Conservation (phyloP, 2,329 filamentous ascomycete genomes). For the Lecanicillium sp. region DNA sequence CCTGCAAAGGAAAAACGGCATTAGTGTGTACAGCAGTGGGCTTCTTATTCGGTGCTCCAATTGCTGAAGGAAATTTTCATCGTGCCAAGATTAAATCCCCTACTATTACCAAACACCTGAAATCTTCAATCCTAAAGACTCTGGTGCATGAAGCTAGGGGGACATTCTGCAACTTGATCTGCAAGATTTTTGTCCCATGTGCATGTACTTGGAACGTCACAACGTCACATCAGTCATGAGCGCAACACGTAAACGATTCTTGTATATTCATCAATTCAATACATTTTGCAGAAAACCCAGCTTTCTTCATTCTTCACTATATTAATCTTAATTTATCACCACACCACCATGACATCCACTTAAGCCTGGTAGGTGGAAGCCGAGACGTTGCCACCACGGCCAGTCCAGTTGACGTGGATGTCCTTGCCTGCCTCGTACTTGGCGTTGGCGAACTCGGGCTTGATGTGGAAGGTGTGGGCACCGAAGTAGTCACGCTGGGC, state of each 20-base stretch:
- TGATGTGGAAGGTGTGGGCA: slow-evolving; percentile 83
- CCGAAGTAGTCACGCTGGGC: slow-evolving; percentile 99
- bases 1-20: slow-evolving; percentile 33
- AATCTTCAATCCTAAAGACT: slow-evolving; percentile 34
- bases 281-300: slow-evolving; percentile 4
- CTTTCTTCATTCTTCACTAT: slow-evolving; percentile 10
- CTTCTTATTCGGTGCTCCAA: slow-evolving; percentile 40
- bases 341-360: slow-evolving; percentile 19
- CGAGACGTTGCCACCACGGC: slow-evolving; percentile 92
- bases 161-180: no score
- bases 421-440: slow-evolving; percentile 82
- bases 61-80: slow-evolving; percentile 51
- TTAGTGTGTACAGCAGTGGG: slow-evolving; percentile 56
- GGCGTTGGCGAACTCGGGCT: slow-evolving; percentile 68
- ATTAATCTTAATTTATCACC: background rate
- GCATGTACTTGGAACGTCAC: slow-evolving; percentile 15
- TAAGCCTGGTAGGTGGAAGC: slow-evolving; percentile 98
- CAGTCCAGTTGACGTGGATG: slow-evolving; percentile 99
- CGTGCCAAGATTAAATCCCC: slow-evolving; percentile 49
- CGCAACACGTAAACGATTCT: background rate
- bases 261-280: background rate
- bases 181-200: background rate
- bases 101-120: slow-evolving; percentile 54
- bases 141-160: slow-evolving; percentile 52
- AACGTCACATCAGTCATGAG: no score